phyloP scores from a whole-genome alignment of 495 filamentous ascomycete species.

The Xylaria flabelliformis region DNA sequence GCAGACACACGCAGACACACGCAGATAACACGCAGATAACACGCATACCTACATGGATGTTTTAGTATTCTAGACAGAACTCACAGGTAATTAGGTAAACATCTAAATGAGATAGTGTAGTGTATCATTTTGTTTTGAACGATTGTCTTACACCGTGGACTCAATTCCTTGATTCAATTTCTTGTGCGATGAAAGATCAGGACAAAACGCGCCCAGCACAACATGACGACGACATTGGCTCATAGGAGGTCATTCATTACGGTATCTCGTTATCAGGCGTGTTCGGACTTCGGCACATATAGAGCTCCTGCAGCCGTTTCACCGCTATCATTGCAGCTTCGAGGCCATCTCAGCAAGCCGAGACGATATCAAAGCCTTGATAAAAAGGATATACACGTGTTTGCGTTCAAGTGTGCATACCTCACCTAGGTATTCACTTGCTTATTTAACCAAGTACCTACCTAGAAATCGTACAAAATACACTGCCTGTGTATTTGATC shows the following conservation, averaged over 20 bases:
- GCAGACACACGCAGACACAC: too few species aligned
- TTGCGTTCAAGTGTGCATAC: neutral
- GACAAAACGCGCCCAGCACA: neutral
- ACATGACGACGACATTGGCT: neutral
- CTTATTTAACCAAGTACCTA: neutral
- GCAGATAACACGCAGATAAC: neutral
- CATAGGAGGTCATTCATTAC: neutral
- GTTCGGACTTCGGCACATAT: constrained; percentile 6
- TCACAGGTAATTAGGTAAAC: neutral
- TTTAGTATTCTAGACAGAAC: too few species aligned
- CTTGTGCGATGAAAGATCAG: neutral
- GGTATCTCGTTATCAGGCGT: neutral
- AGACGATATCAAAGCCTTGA: neutral
- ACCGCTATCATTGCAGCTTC: neutral
- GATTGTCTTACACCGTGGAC: neutral
- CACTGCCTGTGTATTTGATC: neutral
- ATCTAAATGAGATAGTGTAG: neutral
- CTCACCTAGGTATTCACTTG: neutral
- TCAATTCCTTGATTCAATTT: neutral
- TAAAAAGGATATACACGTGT: neutral
- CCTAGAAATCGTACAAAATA: too few species aligned
- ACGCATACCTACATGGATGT: neutral
- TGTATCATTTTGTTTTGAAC: neutral
- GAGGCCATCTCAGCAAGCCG: neutral
- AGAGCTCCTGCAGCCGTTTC: constrained; percentile 1